Evolutionary conservation across 2,329 filamentous ascomycete genomes (phyloP).

Genomic region (Diaporthe nobilis): DNA sequence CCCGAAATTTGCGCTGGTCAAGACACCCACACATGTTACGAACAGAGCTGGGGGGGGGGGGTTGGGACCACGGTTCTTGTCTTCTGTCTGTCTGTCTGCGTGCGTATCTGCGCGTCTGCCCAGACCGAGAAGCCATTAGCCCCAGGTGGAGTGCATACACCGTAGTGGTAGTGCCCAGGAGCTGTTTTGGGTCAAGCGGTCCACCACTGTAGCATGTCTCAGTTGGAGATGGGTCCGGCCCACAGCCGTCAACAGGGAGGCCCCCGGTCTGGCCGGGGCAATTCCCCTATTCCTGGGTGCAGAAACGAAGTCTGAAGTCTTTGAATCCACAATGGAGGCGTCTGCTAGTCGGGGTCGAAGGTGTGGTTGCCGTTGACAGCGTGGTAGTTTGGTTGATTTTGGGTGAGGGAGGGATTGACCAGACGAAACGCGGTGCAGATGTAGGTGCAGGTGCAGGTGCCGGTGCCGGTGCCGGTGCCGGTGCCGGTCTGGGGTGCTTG

Average conservation of each 20-base stretch:
- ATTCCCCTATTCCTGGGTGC: constrained; percentile 25
- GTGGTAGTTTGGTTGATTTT: constrained; percentile 9
- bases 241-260: constrained; percentile 26
- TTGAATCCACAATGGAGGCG: constrained; percentile 21
- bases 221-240: constrained; percentile 21
- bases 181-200: constrained; percentile 28
- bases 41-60: background rate
- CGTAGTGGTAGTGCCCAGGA: constrained; percentile 13
- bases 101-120: background rate
- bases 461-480: background rate
- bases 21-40: constrained; percentile 2
- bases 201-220: constrained; percentile 31
- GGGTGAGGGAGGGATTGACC: background rate
- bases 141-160: constrained; percentile 4
- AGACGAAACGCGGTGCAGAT: background rate
- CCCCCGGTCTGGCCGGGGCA: constrained; percentile 22
- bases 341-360: constrained; percentile 26
- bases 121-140: constrained; percentile 19
- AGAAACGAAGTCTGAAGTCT: constrained; percentile 24
- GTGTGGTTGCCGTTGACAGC: background rate
- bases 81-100: background rate
- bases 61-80: background rate
- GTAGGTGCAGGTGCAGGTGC: background rate
- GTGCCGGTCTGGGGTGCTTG: background rate
- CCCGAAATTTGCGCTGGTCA: background rate